These are phyloP conservation scores for Ustanciosporium gigantosporum DNA, from an alignment of 1,284 basidiomycete genomes.

Conservation along the genomic window DNA sequence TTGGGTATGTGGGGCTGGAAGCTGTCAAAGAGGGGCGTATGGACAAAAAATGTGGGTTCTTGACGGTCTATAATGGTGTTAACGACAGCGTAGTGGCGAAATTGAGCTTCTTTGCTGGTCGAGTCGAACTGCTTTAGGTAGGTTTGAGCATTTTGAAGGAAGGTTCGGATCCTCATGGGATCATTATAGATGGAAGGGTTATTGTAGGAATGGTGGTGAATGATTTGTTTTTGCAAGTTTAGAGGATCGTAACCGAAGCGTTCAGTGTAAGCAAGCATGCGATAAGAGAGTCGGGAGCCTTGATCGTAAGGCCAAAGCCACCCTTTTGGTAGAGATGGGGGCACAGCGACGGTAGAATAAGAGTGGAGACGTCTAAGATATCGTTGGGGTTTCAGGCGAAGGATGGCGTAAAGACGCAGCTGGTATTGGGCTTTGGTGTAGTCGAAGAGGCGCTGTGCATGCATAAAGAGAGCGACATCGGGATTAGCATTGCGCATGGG, in stretches of 20 bases:
- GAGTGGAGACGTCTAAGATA: too few relatives aligned
- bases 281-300: background rate
- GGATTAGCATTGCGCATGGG: background rate
- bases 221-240: background rate
- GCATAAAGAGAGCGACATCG: background rate
- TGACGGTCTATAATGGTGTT: too few relatives aligned
- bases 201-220: background rate
- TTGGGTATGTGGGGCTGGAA: too few relatives aligned
- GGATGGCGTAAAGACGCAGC: background rate
- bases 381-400: too few relatives aligned
- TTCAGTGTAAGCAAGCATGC: background rate
- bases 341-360: too few relatives aligned
- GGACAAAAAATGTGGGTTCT: too few relatives aligned
- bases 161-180: background rate
- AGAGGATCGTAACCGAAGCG: background rate
- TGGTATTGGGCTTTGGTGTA: background rate
- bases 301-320: background rate
- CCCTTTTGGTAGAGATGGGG: background rate
- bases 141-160: background rate
- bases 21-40: too few relatives aligned
- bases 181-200: background rate
- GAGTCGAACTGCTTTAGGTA: background rate
- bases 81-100: too few relatives aligned
- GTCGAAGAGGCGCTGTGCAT: background rate
- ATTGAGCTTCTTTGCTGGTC: background rate